phyloP scores from a whole-genome alignment of 768 basidiomycete species.

The Auricularia heimuer region DNA sequence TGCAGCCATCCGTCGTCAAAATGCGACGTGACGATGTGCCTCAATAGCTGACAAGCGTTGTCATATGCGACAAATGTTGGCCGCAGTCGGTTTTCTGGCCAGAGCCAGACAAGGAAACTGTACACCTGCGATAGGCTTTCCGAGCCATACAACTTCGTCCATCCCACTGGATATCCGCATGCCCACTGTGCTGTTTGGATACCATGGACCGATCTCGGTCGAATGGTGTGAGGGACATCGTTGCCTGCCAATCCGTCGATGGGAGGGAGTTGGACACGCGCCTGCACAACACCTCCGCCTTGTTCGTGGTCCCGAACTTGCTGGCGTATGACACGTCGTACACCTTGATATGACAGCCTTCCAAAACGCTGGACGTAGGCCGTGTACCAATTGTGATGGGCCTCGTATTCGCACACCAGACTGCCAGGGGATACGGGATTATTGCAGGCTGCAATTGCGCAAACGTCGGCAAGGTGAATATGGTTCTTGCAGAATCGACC shows the following conservation, averaged over 20 bases:
- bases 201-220: slow-evolving; percentile 11
- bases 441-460: not conserved
- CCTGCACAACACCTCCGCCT: not conserved
- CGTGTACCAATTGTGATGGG: not conserved
- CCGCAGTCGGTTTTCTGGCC: too few species aligned
- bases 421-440: too few species aligned
- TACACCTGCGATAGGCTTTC: slow-evolving; percentile 11
- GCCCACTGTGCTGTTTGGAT: slow-evolving; percentile 16
- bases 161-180: slow-evolving; percentile 14
- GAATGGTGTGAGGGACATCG: slow-evolving; percentile 9
- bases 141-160: slow-evolving; percentile 13
- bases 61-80: slow-evolving; percentile 12
- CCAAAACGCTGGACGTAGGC: not conserved
- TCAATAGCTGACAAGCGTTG: slow-evolving; percentile 12
- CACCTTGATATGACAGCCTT: not conserved
- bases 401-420: not conserved
- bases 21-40: slow-evolving; percentile 13
- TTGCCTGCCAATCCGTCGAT: not conserved
- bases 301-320: not conserved
- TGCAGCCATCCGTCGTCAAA: slow-evolving; percentile 8
- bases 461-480: not conserved
- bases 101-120: not conserved
- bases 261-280: not conserved
- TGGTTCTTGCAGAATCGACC: not conserved
- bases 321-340: not conserved